Base-by-base conservation (phyloP, 2,329 filamentous ascomycete genomes). In the Neofusicoccum sp. region DNA sequence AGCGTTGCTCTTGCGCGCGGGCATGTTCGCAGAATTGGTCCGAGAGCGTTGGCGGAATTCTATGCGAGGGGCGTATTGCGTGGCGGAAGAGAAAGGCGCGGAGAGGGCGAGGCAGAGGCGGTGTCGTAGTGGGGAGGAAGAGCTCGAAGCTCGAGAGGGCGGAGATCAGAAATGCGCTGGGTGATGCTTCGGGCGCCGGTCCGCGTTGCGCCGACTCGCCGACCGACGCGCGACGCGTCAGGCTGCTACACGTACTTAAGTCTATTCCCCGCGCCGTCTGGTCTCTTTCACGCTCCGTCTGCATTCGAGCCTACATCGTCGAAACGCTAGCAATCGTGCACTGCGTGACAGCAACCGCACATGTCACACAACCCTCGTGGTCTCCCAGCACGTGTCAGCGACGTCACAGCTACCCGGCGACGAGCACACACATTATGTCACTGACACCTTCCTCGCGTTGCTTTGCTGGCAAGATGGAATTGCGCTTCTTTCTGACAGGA, bases 1-100 rank as follows among this genome's bases (percentile, higher is more conserved):
- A 58, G 74, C 74, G 65, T 78, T 80, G 67, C 76, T 79, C 69
- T 79, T 81, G 62, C 76, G 73, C n/a, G 76, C 69, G 5, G 79
- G 78, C 79, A 81, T 81, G 38, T 20, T 7, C 16, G 20, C 16
- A 8, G 51, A 56, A 56, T 56, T 43, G 51, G 16, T n/a, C 2
- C n/a, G n/a, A n/a, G n/a, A 38, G 16, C 9, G 11, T 4, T 6
- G 12, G 1, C 24, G 6, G 12, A 12, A 6, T 3, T 20, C 41
- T 40, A 12, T 26, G 24, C 12, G 34, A 3, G 9, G 26, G n/a
- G 2, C 34, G 24, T n/a, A 3, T 41, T 9, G 33, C 26, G 51
- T 56, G 51, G 51, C 26, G 26, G 51, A 31, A n/a, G n/a, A 28
- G 28, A 38, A 33, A 24, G 28, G n/a, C n/a, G 38, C 36, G 38